phyloP scores from a whole-genome alignment of 73 alveolate genomes.

The Halteria grandinella region DNA sequence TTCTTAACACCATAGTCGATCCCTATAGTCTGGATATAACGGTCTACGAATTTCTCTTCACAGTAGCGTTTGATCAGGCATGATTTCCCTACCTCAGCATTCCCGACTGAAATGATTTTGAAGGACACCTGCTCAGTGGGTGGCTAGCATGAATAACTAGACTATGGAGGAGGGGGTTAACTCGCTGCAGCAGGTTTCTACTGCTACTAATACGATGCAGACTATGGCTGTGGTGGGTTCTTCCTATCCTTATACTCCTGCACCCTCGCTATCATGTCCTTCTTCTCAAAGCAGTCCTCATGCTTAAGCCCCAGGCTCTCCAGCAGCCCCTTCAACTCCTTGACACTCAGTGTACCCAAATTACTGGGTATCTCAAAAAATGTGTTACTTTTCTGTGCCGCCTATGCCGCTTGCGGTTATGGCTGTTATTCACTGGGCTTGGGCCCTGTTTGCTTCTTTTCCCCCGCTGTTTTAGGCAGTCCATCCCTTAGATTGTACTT shows the following conservation, averaged over 20 bases:
- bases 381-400: not conserved
- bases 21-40: conserved; percentile 98
- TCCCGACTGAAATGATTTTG: conserved; percentile 95
- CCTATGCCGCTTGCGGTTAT: conserved; percentile 10
- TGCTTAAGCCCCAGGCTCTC: conserved; percentile 79
- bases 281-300: conserved; percentile 86
- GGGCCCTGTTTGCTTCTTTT: no score
- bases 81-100: conserved; percentile 96
- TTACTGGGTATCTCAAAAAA: conserved; percentile 77
- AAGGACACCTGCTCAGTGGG: conserved; percentile 66
- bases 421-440: no score
- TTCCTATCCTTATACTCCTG: conserved; percentile 55
- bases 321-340: conserved; percentile 79
- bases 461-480: no score
- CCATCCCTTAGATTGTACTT: conserved; percentile 70
- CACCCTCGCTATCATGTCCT: conserved; percentile 63
- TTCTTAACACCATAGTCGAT: conserved; percentile 99
- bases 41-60: conserved; percentile 95
- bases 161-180: no score
- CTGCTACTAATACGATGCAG: no score
- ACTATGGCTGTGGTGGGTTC: not conserved
- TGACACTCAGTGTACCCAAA: conserved; percentile 66
- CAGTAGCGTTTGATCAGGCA: conserved; percentile 98
- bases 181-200: no score
- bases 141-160: conserved; percentile 40